These are phyloP conservation scores for Phytophthora crassamura DNA, from an alignment of 352 stramenopile genomes.

Conservation along the genomic window DNA sequence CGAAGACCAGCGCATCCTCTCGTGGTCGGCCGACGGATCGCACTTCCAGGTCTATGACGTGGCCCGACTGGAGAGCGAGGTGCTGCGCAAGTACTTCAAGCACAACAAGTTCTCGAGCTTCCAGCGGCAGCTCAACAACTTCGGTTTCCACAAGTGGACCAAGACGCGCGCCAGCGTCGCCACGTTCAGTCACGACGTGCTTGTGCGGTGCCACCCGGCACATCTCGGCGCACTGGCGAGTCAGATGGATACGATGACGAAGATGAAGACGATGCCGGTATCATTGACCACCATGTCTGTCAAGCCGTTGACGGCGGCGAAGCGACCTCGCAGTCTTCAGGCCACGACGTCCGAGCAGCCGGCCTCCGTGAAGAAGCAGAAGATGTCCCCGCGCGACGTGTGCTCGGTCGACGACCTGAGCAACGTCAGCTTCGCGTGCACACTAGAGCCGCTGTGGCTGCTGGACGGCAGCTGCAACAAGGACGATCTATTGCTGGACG, in stretches of 20 bases:
- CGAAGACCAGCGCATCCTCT: too few relatives aligned
- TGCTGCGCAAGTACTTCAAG: constrained; percentile 86
- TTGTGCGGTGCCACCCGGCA: too few relatives aligned
- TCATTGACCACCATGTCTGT: background rate
- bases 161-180: too few relatives aligned
- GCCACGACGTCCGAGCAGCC: too few relatives aligned
- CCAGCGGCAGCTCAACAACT: too few relatives aligned
- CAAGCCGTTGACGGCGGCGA: constrained; percentile 2
- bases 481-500: constrained; percentile 16
- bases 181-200: too few relatives aligned
- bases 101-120: constrained; percentile 91
- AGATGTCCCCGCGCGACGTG: too few relatives aligned
- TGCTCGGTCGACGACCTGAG: too few relatives aligned
- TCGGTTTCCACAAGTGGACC: too few relatives aligned
- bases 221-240: too few relatives aligned
- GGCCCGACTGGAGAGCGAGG: constrained; percentile 54
- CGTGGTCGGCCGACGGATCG: constrained; percentile 57
- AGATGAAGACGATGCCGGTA: background rate
- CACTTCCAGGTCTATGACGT: constrained; percentile 87
- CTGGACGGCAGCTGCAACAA: background rate
- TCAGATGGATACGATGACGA: constrained; percentile 19
- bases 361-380: too few relatives aligned
- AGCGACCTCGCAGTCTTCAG: constrained; percentile 14
- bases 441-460: constrained; percentile 9
- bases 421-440: background rate